phyloP scores from a whole-genome alignment of 169 alveolate genomes.

The Sarcocystis neurona region DNA sequence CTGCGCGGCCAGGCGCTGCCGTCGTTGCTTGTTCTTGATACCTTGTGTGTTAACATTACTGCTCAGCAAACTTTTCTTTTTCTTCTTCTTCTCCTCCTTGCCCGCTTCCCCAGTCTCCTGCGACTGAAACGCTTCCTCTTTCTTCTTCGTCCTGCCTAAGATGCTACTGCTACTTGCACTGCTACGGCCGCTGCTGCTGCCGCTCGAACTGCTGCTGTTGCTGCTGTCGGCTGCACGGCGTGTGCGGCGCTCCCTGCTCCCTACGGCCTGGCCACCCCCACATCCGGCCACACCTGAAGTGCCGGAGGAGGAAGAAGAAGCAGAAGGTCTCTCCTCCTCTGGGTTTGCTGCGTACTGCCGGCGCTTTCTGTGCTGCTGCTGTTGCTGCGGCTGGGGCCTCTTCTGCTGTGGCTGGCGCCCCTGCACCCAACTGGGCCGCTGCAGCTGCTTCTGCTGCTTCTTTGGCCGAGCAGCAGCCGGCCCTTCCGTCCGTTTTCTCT shows the following conservation, averaged over 20 bases:
- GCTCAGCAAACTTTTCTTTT: no score
- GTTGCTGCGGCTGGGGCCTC: no score
- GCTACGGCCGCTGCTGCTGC: background rate
- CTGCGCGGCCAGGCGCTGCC: slow-evolving; percentile 15
- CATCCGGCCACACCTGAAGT: background rate
- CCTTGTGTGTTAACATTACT: background rate
- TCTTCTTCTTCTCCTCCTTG: background rate
- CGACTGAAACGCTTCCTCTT: no score
- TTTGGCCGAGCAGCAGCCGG: no score
- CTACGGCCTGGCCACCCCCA: background rate
- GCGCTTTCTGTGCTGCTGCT: no score
- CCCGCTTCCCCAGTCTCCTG: background rate
- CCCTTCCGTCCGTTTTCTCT: no score
- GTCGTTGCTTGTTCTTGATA: slow-evolving; percentile 30
- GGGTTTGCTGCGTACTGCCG: no score
- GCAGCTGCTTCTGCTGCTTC: no score
- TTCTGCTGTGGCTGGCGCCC: no score
- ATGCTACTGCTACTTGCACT: background rate
- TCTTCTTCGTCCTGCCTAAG: background rate
- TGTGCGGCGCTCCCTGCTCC: background rate
- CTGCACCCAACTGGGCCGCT: no score
- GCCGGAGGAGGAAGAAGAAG: background rate
- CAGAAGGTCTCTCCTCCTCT: no score
- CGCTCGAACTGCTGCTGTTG: background rate
- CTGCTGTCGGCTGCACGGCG: background rate